Evolutionary conservation across 345 rosid genomes (phyloP).

Genomic region (Rhodamnia rubescens): DNA sequence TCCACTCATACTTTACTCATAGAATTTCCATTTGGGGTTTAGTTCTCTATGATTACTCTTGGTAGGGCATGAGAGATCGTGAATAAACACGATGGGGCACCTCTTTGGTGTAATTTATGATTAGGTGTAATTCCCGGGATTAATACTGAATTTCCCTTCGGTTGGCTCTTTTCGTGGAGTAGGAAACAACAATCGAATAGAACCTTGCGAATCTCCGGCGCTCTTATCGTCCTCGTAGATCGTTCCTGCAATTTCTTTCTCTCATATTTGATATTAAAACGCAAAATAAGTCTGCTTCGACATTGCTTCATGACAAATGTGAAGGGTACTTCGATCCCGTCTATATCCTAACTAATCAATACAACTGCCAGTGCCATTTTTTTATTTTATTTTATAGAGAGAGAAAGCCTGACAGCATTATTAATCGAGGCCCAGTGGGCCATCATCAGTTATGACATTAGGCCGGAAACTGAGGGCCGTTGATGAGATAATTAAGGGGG

Average conservation of each 20-base stretch:
- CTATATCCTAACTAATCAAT: background rate
- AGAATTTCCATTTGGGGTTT: accelerated
- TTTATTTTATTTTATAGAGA: too few species aligned
- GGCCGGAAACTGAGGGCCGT: background rate
- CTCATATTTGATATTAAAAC: background rate
- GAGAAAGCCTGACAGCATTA: background rate
- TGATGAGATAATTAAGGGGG: background rate
- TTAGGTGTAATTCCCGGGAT: background rate
- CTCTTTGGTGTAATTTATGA: background rate
- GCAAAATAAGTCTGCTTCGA: background rate
- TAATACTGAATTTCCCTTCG: background rate
- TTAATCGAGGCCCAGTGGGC: background rate
- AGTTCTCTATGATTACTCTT: background rate
- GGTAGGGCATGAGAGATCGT: background rate
- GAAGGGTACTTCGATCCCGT: background rate
- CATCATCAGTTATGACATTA: background rate
- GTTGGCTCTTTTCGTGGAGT: background rate
- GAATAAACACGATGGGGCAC: background rate
- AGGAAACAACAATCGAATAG: background rate
- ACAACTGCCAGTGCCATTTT: background rate
- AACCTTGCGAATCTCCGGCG: background rate
- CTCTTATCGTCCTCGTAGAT: background rate
- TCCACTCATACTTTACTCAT: background rate
- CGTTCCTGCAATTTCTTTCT: background rate
- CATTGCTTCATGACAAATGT: background rate